Evolutionary conservation across 1,284 basidiomycete species (phyloP).

Genomic region (Microbotryum scabiosae): DNA sequence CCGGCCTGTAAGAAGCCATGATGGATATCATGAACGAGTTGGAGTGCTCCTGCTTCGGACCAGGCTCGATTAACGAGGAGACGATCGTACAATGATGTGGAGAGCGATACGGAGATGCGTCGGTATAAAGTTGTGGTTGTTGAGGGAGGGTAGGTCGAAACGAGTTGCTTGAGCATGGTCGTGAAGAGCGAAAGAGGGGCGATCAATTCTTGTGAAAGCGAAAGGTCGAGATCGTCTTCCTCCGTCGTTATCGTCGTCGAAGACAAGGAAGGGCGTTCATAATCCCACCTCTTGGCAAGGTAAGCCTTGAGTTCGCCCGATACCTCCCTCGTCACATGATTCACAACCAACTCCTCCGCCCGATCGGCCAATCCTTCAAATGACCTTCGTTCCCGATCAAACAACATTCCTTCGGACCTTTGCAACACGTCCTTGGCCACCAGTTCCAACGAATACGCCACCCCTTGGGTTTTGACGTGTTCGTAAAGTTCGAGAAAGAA

Average conservation of each 20-base stretch:
- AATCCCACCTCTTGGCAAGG: conserved; percentile 44
- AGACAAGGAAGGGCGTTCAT: not conserved
- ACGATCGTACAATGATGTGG: conserved; percentile 23
- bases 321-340: conserved; percentile 68
- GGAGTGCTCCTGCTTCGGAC: conserved; percentile 25
- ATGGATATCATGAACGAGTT: conserved; percentile 30
- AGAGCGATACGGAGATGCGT: conserved; percentile 19
- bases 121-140: conserved; percentile 24
- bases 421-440: conserved; percentile 34
- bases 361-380: conserved; percentile 57
- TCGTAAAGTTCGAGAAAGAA: conserved; percentile 82
- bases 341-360: conserved; percentile 76
- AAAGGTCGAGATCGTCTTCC: conserved; percentile 2
- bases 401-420: conserved; percentile 39
- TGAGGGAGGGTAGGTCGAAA: conserved; percentile 20
- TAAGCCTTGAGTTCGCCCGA: conserved; percentile 64
- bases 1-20: conserved; percentile 33
- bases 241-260: conserved; percentile 1
- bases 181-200: conserved; percentile 31
- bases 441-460: conserved; percentile 44
- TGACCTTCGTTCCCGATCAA: conserved; percentile 40
- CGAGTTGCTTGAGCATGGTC: conserved; percentile 26
- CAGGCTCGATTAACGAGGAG: conserved; percentile 21
- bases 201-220: conserved; percentile 32
- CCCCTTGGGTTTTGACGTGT: conserved; percentile 56